Base-by-base conservation (phyloP, 1,139 yeast species). In the Arxiozyma heterogenica region DNA sequence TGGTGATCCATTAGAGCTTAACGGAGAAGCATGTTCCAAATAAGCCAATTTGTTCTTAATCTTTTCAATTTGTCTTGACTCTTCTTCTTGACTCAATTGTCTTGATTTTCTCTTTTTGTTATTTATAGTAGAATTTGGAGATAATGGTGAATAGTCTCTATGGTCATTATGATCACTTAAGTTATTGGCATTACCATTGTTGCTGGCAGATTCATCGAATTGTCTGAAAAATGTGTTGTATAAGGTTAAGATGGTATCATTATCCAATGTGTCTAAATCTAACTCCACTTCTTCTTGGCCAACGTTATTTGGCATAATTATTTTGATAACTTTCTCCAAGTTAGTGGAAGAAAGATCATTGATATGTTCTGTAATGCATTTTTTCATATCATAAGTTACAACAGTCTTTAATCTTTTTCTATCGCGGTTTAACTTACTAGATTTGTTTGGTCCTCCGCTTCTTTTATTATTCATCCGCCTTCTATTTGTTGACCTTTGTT, bases 381-480 rank as follows among this genome's bases (percentile, higher is more conserved):
- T 88, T 78, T 94, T 93, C 98, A 93, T 93, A 67, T 91, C 98
- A 68, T 88, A 93, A 0, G 97, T 88, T 50, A 86, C 86, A 51
- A 81, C 82, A 5, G 76, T 63, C 54, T 67, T 70, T 50, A 64
- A 58, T 58, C 64, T 61, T 64, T 68, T 67, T 65, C 64, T 61
- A 57, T 61, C 62, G 38, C 51, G 50, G 17, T 41, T 49, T 22
- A 54, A 57, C 61, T 52, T 58, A 45, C 47, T 43, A 15, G 55
- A 50, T 34, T 51, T 51, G 39, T 51, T 54, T 42, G 44, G 49
- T 47, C 50, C 44, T 27, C 49, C 44, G 23, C 51, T 44, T 54
- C 60, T 56, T 55, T 57, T 59, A 20, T 53, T 53, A 21, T 18
- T 20, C 23, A 50, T 54, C 11, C 50, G 39, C 17, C 56, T 49